These are phyloP conservation scores for Oryza rufipogon DNA, from an alignment of 176 grass and related monocot genomes.

Conservation along the genomic window DNA sequence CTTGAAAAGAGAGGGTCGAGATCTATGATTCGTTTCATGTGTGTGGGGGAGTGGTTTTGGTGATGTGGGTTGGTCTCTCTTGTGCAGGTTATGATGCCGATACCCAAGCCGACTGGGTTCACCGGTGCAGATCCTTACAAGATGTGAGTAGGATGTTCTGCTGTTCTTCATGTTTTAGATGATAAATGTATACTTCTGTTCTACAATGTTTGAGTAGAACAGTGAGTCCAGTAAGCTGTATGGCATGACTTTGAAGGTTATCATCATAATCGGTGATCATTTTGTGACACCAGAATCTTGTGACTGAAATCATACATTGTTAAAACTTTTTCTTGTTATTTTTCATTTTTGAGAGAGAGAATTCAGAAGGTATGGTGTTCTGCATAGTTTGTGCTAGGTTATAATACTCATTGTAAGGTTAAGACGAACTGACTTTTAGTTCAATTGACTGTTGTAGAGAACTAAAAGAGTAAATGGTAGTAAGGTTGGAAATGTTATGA, in stretches of 20 bases:
- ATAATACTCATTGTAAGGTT: slow-evolving; percentile 3
- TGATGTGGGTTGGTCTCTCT: slow-evolving; percentile 40
- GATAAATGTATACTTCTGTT: neutral
- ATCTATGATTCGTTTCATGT: slow-evolving; percentile 10
- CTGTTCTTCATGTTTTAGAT: neutral
- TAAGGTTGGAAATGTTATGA: neutral
- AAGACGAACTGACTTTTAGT: neutral
- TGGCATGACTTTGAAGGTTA: neutral
- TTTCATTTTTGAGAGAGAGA: too few species aligned
- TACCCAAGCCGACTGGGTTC: slow-evolving; percentile 80
- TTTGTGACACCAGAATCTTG: neutral
- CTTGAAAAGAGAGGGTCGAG: neutral
- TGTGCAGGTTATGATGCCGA: slow-evolving; percentile 90
- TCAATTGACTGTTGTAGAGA: neutral
- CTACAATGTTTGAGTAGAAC: neutral
- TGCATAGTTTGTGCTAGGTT: slow-evolving; percentile 21
- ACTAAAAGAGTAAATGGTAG: neutral
- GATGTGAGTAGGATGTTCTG: slow-evolving; percentile 54
- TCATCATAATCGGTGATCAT: neutral
- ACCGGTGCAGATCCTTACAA: slow-evolving; percentile 98
- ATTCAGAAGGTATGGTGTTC: neutral
- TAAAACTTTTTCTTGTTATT: neutral
- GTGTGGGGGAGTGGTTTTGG: neutral
- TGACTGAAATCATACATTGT: neutral
- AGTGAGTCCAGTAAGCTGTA: neutral